Evolutionary conservation across 805 yeast species (phyloP).

Genomic region (Kluyveromyces wickerhamii): DNA sequence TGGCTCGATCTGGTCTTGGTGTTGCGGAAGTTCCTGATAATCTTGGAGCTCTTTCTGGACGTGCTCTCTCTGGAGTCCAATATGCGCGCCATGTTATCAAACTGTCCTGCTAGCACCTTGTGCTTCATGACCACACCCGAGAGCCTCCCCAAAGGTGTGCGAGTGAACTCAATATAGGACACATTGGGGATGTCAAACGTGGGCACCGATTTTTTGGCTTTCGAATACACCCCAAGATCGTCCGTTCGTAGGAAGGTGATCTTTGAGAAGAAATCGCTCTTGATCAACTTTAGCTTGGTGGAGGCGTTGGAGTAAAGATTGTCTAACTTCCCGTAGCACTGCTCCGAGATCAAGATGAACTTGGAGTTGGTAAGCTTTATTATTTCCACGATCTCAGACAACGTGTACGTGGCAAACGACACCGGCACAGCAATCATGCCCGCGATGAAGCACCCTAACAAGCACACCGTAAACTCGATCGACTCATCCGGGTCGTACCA

Average conservation of each 20-base stretch:
- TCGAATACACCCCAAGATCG: conserved; percentile 70
- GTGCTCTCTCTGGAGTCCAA: conserved; percentile 47
- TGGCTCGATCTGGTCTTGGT: conserved; percentile 32
- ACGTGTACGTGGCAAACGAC: conserved; percentile 55
- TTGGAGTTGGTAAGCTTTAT: conserved; percentile 69
- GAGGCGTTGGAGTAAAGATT: conserved; percentile 42
- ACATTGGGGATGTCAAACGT: conserved; percentile 69
- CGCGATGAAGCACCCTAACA: conserved; percentile 87
- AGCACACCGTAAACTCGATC: conserved; percentile 75
- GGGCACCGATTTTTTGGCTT: conserved; percentile 51
- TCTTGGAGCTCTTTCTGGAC: conserved; percentile 41
- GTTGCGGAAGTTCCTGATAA: conserved; percentile 32
- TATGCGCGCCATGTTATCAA: conserved; percentile 65
- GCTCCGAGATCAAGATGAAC: conserved; percentile 72
- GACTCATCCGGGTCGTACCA: conserved; percentile 80
- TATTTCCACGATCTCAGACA: conserved; percentile 62
- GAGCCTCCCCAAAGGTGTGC: conserved; percentile 84
- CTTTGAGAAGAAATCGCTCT: conserved; percentile 23
- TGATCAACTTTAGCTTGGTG: conserved; percentile 24
- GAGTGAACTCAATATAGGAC: conserved; percentile 88
- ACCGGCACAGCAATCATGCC: conserved; percentile 94
- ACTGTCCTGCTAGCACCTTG: conserved; percentile 79
- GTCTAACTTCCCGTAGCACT: conserved; percentile 68
- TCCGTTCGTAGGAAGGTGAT: conserved; percentile 54
- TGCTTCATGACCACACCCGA: conserved; percentile 93